Evolutionary conservation across 2,329 filamentous ascomycete species (phyloP).

Genomic region (Cryphonectria naterciae): DNA sequence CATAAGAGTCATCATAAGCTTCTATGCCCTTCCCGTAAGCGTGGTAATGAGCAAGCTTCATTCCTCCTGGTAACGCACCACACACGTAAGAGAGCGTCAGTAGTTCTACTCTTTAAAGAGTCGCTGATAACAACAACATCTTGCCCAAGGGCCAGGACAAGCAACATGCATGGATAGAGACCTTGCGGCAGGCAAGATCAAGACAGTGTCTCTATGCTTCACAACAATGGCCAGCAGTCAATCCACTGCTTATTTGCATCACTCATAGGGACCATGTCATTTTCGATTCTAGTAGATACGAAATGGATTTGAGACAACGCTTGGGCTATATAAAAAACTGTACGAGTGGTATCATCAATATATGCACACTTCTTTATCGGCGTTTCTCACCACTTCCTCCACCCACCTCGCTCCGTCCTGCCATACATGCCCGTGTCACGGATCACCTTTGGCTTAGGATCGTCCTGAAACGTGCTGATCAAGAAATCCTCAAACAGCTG

Average conservation of each 20-base stretch:
- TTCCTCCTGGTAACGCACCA: not conserved
- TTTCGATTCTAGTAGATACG: not conserved
- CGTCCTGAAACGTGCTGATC: constrained; percentile 48
- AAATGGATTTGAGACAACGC: not conserved
- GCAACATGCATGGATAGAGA: not conserved
- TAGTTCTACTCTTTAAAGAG: not conserved
- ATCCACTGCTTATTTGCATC: not conserved
- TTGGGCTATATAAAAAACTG: not conserved
- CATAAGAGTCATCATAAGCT: not conserved
- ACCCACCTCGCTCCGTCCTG: not conserved
- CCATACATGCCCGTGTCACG: constrained; percentile 27
- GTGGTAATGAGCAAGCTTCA: not conserved
- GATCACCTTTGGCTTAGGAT: constrained; percentile 35
- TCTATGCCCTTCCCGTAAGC: not conserved
- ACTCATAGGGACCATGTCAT: not conserved
- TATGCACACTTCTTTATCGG: constrained; percentile 8
- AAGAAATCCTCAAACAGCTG: constrained; percentile 46
- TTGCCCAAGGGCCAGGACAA: not conserved
- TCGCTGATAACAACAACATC: not conserved
- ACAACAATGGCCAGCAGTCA: not conserved
- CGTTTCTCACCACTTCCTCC: not conserved
- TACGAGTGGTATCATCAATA: constrained; percentile 30
- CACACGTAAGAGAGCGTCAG: not conserved
- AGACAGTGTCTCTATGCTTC: not conserved
- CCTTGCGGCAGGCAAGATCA: not conserved